These are phyloP conservation scores for Acanthamoeba culbertsoni DNA, from an alignment of 208 protist species.

Conservation along the genomic window DNA sequence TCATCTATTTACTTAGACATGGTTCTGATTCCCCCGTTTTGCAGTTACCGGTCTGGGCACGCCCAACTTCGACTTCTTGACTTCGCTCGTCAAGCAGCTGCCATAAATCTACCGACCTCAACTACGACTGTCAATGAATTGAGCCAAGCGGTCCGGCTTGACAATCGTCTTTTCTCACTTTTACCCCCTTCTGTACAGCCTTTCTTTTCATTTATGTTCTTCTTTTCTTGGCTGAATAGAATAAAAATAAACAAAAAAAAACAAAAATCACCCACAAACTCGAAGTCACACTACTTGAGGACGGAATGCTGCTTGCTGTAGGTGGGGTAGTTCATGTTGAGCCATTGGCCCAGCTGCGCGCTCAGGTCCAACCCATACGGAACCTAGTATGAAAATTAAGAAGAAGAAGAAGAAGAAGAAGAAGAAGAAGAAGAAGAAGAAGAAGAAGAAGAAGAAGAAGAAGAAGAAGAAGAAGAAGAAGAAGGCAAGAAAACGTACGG, in stretches of 20 bases:
- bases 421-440: background rate
- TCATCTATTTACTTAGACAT: background rate
- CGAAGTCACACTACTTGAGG: no score
- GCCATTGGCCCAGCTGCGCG: background rate
- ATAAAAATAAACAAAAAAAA: no score
- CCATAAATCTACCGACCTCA: no score
- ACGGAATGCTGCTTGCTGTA: background rate
- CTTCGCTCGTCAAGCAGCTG: background rate
- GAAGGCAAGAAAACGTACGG: background rate
- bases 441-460: background rate
- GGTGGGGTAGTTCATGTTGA: background rate
- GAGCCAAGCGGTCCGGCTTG: no score
- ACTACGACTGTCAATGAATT: no score
- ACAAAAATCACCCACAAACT: no score
- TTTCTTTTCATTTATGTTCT: no score
- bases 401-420: constrained; percentile 68
- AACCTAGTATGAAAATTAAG: background rate
- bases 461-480: background rate
- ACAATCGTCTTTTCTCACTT: no score
- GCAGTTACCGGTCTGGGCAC: constrained; percentile 23
- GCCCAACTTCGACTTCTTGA: constrained; percentile 19
- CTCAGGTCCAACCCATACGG: background rate
- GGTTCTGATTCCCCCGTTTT: background rate
- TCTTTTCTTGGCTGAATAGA: no score
- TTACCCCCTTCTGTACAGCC: no score